Base-by-base conservation (phyloP, 2,329 filamentous ascomycete genomes). In the Beauveria caledonica region DNA sequence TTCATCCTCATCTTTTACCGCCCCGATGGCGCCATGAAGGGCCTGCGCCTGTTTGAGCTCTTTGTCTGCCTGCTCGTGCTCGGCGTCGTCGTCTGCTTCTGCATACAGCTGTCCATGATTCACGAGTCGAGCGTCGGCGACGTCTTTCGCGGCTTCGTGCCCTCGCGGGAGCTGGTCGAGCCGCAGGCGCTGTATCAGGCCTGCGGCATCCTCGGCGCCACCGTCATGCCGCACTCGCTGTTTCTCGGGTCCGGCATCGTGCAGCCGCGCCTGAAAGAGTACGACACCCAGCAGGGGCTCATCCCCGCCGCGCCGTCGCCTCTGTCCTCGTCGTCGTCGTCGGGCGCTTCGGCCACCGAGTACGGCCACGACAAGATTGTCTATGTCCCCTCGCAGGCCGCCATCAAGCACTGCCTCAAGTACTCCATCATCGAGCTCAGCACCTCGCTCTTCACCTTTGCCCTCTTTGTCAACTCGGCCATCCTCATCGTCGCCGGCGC, bases 401-500 rank as follows among this genome's bases (percentile, higher is more conserved):
- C 90, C n/a, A 90, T 94, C 64, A 81, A 81, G 17, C 82, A 85
- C 67, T 92, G 86, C 63, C 81, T 92, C 68, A 88, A 85, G 62
- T 89, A 89, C 70, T 89, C 87, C 3, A 85, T 89, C 60, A 75
- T 81, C 21, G 90, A 94, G 69, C 76, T 92, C 10, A 77, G 83
- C 7, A 69, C 91, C 15, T 88, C 87, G 0, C 85, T 94, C 40
- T 90, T 92, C 70, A 90, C 88, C 0, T 92, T 93, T 70, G 90
- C 90, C 0, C 80, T 94, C 3, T 94, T 94, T 68, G 88, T 93
- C 68, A 94, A 94, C 76, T 89, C 85, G 58, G 82, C 89, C 40
- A 93, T 94, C 67, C 80, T 94, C 15, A 91, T 94, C 66, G 86
- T 92, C 13, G 87, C 92, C 0, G 92, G 91, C 25, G 85, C 89